A percentile compares a stretch with the other conserved stretches of the same genome.
These are phyloP conservation scores for Ceratobasidium sp. DNA, from an alignment of 1,284 basidiomycete genomes.

Conservation along the genomic window DNA sequence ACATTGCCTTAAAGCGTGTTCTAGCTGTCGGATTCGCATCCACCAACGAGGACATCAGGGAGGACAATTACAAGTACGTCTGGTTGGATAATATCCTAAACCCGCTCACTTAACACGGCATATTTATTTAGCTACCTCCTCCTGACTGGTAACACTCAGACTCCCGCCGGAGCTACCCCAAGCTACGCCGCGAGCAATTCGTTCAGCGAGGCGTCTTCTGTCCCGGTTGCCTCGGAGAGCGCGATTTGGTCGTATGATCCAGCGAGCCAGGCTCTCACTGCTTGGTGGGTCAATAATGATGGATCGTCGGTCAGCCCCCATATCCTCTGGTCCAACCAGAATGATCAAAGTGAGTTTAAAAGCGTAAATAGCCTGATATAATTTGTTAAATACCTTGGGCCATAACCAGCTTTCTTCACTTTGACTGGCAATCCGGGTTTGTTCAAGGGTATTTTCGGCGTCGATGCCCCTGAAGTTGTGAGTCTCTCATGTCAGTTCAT, in stretches of 20 bases:
- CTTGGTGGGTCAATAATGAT: slow-evolving; percentile 38
- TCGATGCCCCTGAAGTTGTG: too few relatives aligned
- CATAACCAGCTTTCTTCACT: too few relatives aligned
- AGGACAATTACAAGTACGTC: too few relatives aligned
- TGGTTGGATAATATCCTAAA: too few relatives aligned
- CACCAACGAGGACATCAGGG: too few relatives aligned
- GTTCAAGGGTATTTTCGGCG: too few relatives aligned
- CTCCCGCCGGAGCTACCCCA: slow-evolving; percentile 10
- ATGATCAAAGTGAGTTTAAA: neutral
- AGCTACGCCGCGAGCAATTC: slow-evolving; percentile 1
- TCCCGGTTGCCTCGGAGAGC: slow-evolving; percentile 8
- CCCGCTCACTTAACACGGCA: neutral
- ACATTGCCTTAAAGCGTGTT: too few relatives aligned
- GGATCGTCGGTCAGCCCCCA: neutral
- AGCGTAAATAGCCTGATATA: too few relatives aligned
- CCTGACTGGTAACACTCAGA: slow-evolving; percentile 12
- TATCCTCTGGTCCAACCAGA: slow-evolving; percentile 15
- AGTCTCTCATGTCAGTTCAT: too few relatives aligned
- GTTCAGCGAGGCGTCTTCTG: slow-evolving; percentile 6
- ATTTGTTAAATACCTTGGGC: too few relatives aligned
- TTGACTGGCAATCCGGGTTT: too few relatives aligned
- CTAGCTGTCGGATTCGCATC: too few relatives aligned
- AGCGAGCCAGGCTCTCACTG: slow-evolving; percentile 20
- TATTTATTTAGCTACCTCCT: slow-evolving; percentile 2
- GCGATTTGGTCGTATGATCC: slow-evolving; percentile 38